Evolutionary conservation across 2,329 filamentous ascomycete species (phyloP).

Genomic region (Didymella exigua): DNA sequence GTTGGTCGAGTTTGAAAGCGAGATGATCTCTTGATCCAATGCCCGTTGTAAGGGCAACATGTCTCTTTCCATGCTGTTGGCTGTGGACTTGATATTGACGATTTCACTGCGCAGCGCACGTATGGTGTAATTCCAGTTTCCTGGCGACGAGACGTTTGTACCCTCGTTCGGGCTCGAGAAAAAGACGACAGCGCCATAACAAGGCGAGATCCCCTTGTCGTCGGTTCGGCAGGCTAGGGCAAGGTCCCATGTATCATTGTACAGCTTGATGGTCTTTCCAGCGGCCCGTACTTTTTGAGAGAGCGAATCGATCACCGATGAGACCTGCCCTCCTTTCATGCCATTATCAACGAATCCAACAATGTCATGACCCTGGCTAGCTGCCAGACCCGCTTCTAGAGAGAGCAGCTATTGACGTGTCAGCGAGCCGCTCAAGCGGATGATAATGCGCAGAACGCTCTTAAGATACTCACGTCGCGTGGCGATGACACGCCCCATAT

Average conservation of each 20-base stretch:
- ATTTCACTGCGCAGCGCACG: conserved; percentile 16
- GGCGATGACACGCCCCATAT: conserved; percentile 30
- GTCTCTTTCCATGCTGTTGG: conserved; percentile 22
- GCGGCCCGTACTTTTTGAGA: conserved; percentile 22
- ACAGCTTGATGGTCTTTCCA: conserved; percentile 24
- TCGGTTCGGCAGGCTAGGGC: conserved; percentile 21
- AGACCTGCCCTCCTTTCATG: conserved; percentile 28
- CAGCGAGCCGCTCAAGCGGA: neutral
- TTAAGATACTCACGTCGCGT: conserved; percentile 24
- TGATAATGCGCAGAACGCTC: neutral
- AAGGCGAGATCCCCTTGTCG: conserved; percentile 18
- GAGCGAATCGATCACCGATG: conserved; percentile 28
- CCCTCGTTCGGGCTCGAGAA: conserved; percentile 41
- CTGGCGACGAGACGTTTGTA: conserved; percentile 16
- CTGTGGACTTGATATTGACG: conserved; percentile 23
- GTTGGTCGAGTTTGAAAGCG: conserved; percentile 40
- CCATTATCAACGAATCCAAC: conserved; percentile 36
- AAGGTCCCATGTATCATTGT: conserved; percentile 17
- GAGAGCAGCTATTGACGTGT: conserved; percentile 22
- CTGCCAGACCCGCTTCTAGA: conserved; percentile 23
- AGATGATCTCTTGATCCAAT: conserved; percentile 47
- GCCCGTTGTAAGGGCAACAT: conserved; percentile 31
- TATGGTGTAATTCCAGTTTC: conserved; percentile 36
- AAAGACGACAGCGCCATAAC: conserved; percentile 31
- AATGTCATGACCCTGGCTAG: conserved; percentile 20